These are phyloP conservation scores for Plantago elongata DNA, from an alignment of 257 asterid species.

Conservation along the genomic window DNA sequence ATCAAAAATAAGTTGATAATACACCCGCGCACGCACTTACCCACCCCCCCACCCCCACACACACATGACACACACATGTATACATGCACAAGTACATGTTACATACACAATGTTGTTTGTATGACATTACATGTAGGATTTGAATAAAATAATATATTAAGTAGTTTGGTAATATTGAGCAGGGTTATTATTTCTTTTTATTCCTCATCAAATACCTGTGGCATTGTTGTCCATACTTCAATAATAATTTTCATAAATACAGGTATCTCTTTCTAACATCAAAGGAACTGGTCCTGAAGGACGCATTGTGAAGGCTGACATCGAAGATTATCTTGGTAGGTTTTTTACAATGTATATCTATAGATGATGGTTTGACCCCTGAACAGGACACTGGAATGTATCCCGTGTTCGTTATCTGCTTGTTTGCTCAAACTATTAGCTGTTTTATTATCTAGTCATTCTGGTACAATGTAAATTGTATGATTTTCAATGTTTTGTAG, in stretches of 20 bases:
- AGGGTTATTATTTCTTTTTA: not conserved
- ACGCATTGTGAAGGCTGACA: constrained; percentile 84
- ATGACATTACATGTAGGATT: too few relatives aligned
- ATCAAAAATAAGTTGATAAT: too few relatives aligned
- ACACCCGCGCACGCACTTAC: too few relatives aligned
- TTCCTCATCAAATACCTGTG: constrained; percentile 5
- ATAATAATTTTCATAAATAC: constrained; percentile 20
- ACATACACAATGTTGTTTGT: too few relatives aligned
- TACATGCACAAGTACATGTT: too few relatives aligned
- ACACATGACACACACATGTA: too few relatives aligned
- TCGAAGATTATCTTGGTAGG: constrained; percentile 91
- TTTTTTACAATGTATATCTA: constrained; percentile 16
- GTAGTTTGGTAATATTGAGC: constrained; percentile 1
- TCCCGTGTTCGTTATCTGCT: constrained; percentile 4
- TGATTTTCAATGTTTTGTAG: constrained; percentile 40
- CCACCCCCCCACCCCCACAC: too few relatives aligned
- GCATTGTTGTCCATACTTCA: constrained; percentile 6
- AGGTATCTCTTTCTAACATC: constrained; percentile 73
- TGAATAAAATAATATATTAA: too few relatives aligned
- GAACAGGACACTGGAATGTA: not conserved
- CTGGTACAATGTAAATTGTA: constrained; percentile 19
- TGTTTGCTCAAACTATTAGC: not conserved
- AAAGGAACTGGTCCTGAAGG: constrained; percentile 99
- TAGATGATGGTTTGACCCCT: not conserved
- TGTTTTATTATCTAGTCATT: constrained; percentile 4